Evolutionary conservation across 2,329 filamentous ascomycete genomes (phyloP), one percentile per base, ranked within the genome.

Genomic region (Plenodomus lindquistii): DNA sequence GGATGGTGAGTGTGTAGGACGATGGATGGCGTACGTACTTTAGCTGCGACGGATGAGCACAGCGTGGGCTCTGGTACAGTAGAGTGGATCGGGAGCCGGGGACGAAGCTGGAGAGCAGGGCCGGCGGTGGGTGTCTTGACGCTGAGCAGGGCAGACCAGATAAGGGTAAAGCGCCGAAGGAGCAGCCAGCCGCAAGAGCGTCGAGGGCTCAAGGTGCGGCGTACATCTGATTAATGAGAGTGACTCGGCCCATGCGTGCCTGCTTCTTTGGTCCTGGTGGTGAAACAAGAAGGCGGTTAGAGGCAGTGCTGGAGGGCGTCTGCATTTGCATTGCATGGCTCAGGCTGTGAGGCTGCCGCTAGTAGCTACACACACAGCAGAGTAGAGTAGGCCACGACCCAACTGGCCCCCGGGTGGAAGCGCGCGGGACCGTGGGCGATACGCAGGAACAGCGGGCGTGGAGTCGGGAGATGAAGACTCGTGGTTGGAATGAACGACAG

Each of bases 371-470:
- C n/a, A n/a, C n/a, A n/a, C n/a, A n/a, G n/a, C n/a, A n/a, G n/a
- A n/a, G n/a, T n/a, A n/a, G n/a, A n/a, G n/a, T n/a, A n/a, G 29
- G 19, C 36, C 36, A 27, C 44, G 50, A 20, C 38, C 22, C 22
- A 24, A 43, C 24, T 35, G 36, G 22, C 50, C 44, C 45, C 42
- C 45, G 18, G 41, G n/a, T 45, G 54, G 44, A 59, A 57, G 59
- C 59, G 57, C 59, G 58, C 59, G 61, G 60, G 54, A 54, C 42
- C 31, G 36, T 48, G 54, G 60, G 60, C 60, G 60, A 62, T 61
- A 64, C 59, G 59, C 57, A 61, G 55, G 47, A 49, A 55, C 46
- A 18, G 34, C 34, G 34, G 15, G 6, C 35, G 16, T 13, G 43
- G 22, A 37, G 19, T 16, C 22, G 17, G 18, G 15, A 37, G 31